Evolutionary conservation across 202 grass and related monocot species (phyloP), one percentile per base, ranked within the genome.

Genomic region (Setaria viridis): DNA sequence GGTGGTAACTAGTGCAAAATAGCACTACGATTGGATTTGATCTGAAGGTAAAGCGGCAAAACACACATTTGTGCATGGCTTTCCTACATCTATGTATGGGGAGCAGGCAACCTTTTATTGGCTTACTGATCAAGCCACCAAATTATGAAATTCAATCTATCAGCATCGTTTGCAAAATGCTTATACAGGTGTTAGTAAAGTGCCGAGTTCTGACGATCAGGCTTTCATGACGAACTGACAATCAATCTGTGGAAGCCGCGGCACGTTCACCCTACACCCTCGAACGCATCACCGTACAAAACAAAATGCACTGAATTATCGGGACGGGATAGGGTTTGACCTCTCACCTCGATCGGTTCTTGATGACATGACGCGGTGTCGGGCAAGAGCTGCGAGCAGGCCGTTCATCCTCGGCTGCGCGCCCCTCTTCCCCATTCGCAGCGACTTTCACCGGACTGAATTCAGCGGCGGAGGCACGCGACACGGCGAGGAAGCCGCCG

Each of bases 41-140:
- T 83, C 32, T 70, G 72, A 67, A 79, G 41, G 39, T 74, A 90
- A 79, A 82, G 65, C 63, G 82, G 46, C 13, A 82, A 51, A 55
- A 49, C 33, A 58, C 62, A 49, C 42, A 67, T n/a, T 47, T 76
- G 80, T 76, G 20, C 69, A 64, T 45, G 25, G 33, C 5, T 75
- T 69, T 80, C 32, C 51, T 77, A 64, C 56, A 76, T 69, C 1
- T 25, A 25, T 25, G 3, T 35, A 74, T 64, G 62, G 51, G 35
- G 71, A 58, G 29, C 4, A 71, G 30, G 6, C 63, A 72, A 34
- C 8, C 25, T 84, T 86, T 90, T 90, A 59, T n/a, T 87, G 80
- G 42, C 84, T 80, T 90, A 29, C 74, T 20, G 39, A 62, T 58
- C 58, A 86, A 90, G 84, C 32, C 58, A 86, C 11, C 3, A 2